Base-by-base conservation (phyloP, 2,329 filamentous ascomycete genomes). In the Botrytis squamosa region DNA sequence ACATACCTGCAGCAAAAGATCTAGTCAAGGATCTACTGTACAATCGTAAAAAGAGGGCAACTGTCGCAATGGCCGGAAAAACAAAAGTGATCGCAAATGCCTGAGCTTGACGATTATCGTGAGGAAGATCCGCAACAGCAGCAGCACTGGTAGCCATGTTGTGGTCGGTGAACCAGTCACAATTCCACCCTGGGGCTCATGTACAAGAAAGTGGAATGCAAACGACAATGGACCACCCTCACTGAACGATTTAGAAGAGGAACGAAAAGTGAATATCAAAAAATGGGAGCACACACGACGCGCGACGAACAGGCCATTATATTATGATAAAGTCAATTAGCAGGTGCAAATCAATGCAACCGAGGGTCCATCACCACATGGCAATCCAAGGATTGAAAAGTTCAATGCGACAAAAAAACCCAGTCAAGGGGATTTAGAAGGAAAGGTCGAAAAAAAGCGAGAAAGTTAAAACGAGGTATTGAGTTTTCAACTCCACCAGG, bases 1-100 rank as follows among this genome's bases (percentile, higher is more conserved):
- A 60, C 52, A 9, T 57, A 72, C 67, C 67, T 70, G 55, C 49
- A 36, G 20, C 67, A 44, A 70, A 70, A 12, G 67, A 70, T 46
- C 67, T 62, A 36, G 52, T 70, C 52, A 70, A 46, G 29, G 67
- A 60, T 59, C 67, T 42, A 60, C 67, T 70, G 14, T 52, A 62
- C n/a, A 70, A 60, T 7, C 67, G 52, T 29, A 70, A 44, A 63
- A 22, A 44, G 25, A 36, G 42, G 60, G 72, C 70, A 22, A 49
- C 20, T 8, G 71, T 68, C 29, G 59, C 70, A 33, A 71, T 60
- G 29, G 46, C 18, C 63, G 72, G 65, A 57, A 68, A 68, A 4
- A 40, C 25, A 20, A 68, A 68, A 40, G 25, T 68, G 25, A 68
- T 9, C 20, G 49, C 36, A 14, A 57, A 42, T 42, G 65, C 65